These are phyloP conservation scores for Haberlea rhodopensis DNA, from an alignment of 257 asterid genomes.

Conservation along the genomic window DNA sequence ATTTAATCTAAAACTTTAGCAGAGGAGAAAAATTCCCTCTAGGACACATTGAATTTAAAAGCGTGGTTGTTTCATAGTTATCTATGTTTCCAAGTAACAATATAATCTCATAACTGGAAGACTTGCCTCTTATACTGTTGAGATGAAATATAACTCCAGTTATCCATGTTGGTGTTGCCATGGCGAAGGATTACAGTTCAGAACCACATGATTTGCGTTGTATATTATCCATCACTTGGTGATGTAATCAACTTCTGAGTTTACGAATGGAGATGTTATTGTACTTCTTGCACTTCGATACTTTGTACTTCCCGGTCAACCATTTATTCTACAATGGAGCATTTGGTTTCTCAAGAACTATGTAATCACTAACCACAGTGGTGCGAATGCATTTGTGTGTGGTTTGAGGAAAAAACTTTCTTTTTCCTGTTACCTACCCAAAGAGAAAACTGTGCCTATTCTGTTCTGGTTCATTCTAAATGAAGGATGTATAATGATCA, in stretches of 20 bases:
- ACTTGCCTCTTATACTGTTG: background rate
- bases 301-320: background rate
- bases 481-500: too few relatives aligned
- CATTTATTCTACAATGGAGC: background rate
- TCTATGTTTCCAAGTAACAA: background rate
- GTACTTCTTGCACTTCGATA: background rate
- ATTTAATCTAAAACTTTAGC: background rate
- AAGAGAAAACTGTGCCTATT: too few relatives aligned
- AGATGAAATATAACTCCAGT: slow-evolving; percentile 7
- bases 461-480: too few relatives aligned
- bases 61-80: background rate
- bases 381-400: background rate
- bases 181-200: slow-evolving; percentile 8
- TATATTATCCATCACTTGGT: background rate
- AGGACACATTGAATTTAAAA: background rate
- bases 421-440: background rate
- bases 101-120: slow-evolving; percentile 1
- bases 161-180: background rate
- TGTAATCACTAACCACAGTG: background rate
- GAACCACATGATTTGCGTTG: slow-evolving; percentile 6
- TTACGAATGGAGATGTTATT: background rate
- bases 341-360: too few relatives aligned
- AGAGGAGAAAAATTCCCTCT: background rate
- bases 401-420: background rate
- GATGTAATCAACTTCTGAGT: background rate